Percentiles rank a stretch among this genome's conserved stretches.
Conservation (phyloP, 1,284 basidiomycete species). For the Tylopilus orsonianus region DNA sequence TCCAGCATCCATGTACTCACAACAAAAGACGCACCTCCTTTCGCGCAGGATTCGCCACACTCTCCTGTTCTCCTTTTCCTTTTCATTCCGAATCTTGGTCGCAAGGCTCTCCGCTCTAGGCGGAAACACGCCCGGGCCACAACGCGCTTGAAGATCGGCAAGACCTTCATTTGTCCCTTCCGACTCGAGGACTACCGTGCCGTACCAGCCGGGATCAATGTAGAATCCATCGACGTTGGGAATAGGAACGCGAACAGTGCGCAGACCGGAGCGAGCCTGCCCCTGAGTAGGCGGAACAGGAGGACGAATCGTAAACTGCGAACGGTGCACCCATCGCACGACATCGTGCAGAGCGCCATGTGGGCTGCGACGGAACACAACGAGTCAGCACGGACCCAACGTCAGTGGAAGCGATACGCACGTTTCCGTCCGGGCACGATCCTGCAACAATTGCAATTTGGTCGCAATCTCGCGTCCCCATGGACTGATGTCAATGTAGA, state of each 20-base stretch:
- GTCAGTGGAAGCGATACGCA: slow-evolving; percentile 38
- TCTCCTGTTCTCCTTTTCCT: slow-evolving; percentile 47
- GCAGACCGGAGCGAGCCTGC: slow-evolving; percentile 19
- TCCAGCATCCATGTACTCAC: background rate
- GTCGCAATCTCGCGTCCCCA: slow-evolving; percentile 74
- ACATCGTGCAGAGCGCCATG: slow-evolving; percentile 76
- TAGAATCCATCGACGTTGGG: slow-evolving; percentile 50
- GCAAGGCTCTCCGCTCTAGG: slow-evolving; percentile 42
- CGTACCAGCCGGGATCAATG: slow-evolving; percentile 77
- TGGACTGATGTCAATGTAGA: slow-evolving; percentile 68
- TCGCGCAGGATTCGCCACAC: slow-evolving; percentile 75
- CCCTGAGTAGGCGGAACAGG: slow-evolving; percentile 22
- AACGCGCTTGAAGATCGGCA: slow-evolving; percentile 72
- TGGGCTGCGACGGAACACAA: slow-evolving; percentile 45
- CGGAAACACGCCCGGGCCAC: slow-evolving; percentile 64
- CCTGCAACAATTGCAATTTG: slow-evolving; percentile 74
- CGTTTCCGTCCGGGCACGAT: slow-evolving; percentile 77
- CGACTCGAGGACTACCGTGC: slow-evolving; percentile 74
- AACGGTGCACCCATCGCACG: slow-evolving; percentile 78
- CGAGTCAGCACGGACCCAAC: slow-evolving; percentile 2
- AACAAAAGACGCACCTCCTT: slow-evolving; percentile 55
- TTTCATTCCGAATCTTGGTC: slow-evolving; percentile 35
- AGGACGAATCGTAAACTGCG: slow-evolving; percentile 64
- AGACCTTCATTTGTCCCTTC: slow-evolving; percentile 82
- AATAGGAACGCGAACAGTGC: slow-evolving; percentile 42